Percentiles rank a stretch among this genome's conserved stretches.
These are phyloP conservation scores for Ilex aquifolium DNA, from an alignment of 257 asterid genomes.

Conservation along the genomic window DNA sequence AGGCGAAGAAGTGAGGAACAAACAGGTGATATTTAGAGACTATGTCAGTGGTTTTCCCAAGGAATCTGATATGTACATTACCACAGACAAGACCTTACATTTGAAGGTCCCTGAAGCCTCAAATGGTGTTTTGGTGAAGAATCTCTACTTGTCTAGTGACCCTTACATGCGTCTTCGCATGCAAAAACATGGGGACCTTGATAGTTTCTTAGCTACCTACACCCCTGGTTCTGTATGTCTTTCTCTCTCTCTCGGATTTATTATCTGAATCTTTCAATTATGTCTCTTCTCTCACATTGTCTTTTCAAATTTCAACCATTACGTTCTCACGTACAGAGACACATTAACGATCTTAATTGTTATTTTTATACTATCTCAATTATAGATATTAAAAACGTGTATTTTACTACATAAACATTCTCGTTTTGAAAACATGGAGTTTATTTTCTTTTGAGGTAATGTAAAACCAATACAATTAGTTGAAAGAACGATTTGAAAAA, in stretches of 20 bases:
- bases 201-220: not conserved
- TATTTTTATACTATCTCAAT: no score
- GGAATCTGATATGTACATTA: not conserved
- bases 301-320: no score
- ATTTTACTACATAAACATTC: no score
- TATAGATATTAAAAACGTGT: no score
- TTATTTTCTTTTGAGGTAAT: no score
- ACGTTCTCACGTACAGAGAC: no score
- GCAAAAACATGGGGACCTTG: not conserved
- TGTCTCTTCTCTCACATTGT: no score
- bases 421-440: no score
- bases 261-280: no score
- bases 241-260: not conserved
- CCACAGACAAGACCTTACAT: not conserved
- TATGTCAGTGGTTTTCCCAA: not conserved
- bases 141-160: not conserved
- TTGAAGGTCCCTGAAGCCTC: not conserved
- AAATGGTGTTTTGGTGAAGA: not conserved
- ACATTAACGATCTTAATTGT: no score
- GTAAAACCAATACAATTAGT: no score
- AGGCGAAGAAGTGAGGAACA: not conserved
- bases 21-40: not conserved
- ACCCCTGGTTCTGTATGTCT: not conserved
- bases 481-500: no score
- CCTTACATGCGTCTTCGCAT: not conserved